Percentiles rank a stretch among this genome's conserved stretches.
These are phyloP conservation scores for Colletotrichum limetticola DNA, from an alignment of 2,329 filamentous ascomycete species.

Conservation along the genomic window DNA sequence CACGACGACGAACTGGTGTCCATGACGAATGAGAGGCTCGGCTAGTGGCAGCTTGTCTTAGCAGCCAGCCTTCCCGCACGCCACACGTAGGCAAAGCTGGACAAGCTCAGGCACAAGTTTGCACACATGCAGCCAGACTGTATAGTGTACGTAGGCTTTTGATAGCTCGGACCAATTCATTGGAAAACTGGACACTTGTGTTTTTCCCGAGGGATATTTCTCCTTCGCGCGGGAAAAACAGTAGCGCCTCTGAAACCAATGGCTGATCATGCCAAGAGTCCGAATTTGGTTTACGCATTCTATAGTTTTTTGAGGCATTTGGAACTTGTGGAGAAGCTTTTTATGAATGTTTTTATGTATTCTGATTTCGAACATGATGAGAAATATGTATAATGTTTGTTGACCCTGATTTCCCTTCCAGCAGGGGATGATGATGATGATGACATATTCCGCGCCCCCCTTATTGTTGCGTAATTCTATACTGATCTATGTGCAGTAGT, in stretches of 20 bases:
- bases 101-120: background rate
- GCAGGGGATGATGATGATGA: background rate
- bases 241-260: background rate
- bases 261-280: constrained; percentile 2
- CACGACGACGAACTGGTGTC: background rate
- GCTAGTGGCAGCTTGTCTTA: constrained; percentile 11
- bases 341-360: constrained; percentile 13
- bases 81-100: background rate
- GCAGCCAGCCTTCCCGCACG: constrained; percentile 11
- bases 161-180: background rate
- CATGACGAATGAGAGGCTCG: constrained; percentile 15
- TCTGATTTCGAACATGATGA: background rate
- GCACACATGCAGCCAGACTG: background rate
- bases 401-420: constrained; percentile 2
- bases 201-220: background rate
- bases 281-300: background rate
- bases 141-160: background rate
- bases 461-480: constrained; percentile 26
- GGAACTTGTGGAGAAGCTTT: background rate
- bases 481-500: constrained; percentile 35
- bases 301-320: background rate
- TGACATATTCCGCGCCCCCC: background rate
- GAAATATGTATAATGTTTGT: constrained; percentile 5
- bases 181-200: background rate
- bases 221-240: background rate